Evolutionary conservation across 768 basidiomycete genomes (phyloP).

Genomic region (Gloeopeniophorella convolvens): DNA sequence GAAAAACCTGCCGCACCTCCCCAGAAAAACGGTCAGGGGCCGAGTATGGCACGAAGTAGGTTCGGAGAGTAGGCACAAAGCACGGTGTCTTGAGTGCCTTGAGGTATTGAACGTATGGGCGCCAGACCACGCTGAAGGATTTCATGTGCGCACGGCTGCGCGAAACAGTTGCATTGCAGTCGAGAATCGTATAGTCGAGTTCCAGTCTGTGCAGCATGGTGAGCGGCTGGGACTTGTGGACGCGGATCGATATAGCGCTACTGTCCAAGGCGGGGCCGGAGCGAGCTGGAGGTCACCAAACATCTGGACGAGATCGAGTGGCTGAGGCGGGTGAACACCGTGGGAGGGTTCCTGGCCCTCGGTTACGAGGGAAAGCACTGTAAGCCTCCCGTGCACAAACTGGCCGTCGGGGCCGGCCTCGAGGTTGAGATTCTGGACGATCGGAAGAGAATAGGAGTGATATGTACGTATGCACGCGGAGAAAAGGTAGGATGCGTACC

Average conservation of each 20-base stretch:
- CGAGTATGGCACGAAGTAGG: no score
- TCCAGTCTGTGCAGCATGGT: background rate
- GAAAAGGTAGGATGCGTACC: constrained; percentile 5
- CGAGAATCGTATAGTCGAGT: no score
- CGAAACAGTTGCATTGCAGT: no score
- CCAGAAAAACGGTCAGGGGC: no score
- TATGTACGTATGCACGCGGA: background rate
- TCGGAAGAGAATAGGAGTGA: constrained; percentile 30
- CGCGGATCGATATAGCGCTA: constrained; percentile 7
- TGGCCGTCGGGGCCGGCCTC: constrained; percentile 67
- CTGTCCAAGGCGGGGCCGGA: background rate
- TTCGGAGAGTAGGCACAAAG: no score
- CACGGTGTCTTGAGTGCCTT: no score
- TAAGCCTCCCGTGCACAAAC: constrained; percentile 77
- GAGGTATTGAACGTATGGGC: no score
- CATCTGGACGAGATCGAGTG: constrained; percentile 16
- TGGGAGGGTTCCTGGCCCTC: constrained; percentile 17
- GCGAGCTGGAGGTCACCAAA: constrained; percentile 14
- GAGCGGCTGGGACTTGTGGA: constrained; percentile 7
- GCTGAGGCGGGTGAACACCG: constrained; percentile 15
- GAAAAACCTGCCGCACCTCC: no score
- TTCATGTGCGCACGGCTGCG: no score
- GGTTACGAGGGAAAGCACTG: constrained; percentile 51
- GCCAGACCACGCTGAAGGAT: no score
- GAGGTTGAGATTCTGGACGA: constrained; percentile 69